Conservation (phyloP, 768 basidiomycete species). For the Boletus barrowsii region DNA sequence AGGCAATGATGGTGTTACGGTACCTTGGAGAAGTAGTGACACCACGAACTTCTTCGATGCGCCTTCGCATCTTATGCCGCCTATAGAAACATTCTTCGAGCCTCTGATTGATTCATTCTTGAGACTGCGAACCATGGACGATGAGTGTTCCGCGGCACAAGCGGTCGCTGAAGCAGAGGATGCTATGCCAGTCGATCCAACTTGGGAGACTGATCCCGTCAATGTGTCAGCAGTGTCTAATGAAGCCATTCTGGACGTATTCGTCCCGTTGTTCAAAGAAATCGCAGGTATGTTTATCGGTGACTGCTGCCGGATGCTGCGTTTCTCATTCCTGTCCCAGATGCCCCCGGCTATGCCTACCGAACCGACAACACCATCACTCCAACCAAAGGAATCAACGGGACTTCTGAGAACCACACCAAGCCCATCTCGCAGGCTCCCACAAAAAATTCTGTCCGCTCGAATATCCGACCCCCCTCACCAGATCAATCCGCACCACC, state of each 20-base stretch:
- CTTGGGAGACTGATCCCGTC: slow-evolving; percentile 15
- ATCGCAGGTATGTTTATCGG: slow-evolving; percentile 39
- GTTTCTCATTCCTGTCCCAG: slow-evolving; percentile 14
- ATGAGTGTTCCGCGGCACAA: slow-evolving; percentile 9
- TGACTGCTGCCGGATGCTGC: neutral
- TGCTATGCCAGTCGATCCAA: slow-evolving; percentile 43
- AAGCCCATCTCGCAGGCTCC: slow-evolving; percentile 11
- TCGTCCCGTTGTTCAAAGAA: slow-evolving; percentile 62
- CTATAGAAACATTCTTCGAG: slow-evolving; percentile 69
- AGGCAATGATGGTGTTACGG: slow-evolving; percentile 8
- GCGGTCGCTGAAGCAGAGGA: slow-evolving; percentile 37
- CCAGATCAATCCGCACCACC: slow-evolving; percentile 13
- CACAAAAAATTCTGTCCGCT: slow-evolving; percentile 20
- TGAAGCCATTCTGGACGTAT: slow-evolving; percentile 53
- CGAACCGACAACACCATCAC: slow-evolving; percentile 8
- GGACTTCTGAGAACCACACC: slow-evolving; percentile 9
- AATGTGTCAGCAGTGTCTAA: slow-evolving; percentile 38
- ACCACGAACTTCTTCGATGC: slow-evolving; percentile 54
- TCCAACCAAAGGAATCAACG: slow-evolving; percentile 16
- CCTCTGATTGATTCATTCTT: slow-evolving; percentile 53
- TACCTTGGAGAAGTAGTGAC: slow-evolving; percentile 41
- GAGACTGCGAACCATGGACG: slow-evolving; percentile 26
- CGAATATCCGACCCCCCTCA: slow-evolving; percentile 11
- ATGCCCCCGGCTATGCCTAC: slow-evolving; percentile 23
- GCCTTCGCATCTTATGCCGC: slow-evolving; percentile 75